Evolutionary conservation across 495 filamentous ascomycete genomes (phyloP).

Genomic region (Neurospora pannonica): DNA sequence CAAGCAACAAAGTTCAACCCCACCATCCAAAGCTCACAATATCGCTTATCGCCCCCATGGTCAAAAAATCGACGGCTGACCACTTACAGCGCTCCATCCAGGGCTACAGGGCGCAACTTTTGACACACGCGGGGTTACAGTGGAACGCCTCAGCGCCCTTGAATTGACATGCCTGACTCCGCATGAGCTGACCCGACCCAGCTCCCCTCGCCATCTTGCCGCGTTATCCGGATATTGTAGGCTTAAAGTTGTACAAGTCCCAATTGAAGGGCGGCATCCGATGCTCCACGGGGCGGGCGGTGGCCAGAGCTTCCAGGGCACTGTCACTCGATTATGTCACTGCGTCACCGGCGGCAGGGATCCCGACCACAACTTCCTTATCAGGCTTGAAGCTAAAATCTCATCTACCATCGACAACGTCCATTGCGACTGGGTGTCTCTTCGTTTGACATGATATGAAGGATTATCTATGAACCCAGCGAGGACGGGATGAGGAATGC

Average conservation of each 20-base stretch:
- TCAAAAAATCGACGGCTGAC: not conserved
- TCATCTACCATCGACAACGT: not conserved
- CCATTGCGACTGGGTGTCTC: not conserved
- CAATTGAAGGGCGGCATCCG: not conserved
- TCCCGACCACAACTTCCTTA: not conserved
- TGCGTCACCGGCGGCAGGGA: not conserved
- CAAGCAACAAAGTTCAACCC: not conserved
- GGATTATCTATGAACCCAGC: not conserved
- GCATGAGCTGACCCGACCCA: not conserved
- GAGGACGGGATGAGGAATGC: slow-evolving; percentile 43
- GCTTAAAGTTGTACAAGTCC: not conserved
- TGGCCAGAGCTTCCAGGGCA: not conserved
- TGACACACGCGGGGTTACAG: not conserved
- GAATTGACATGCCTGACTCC: not conserved
- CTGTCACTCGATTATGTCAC: not conserved
- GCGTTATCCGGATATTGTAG: not conserved
- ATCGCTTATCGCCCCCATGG: not conserved
- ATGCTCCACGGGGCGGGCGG: not conserved
- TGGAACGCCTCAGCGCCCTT: not conserved
- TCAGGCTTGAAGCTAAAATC: not conserved
- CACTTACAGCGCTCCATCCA: not conserved
- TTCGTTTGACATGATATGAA: not conserved
- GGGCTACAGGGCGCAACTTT: not conserved
- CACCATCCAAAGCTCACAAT: not conserved
- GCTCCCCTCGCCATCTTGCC: not conserved